Percentiles rank a stretch among this genome's conserved stretches.
Conservation (phyloP, 441 rosid species). For the Gossypium gossypioides region DNA sequence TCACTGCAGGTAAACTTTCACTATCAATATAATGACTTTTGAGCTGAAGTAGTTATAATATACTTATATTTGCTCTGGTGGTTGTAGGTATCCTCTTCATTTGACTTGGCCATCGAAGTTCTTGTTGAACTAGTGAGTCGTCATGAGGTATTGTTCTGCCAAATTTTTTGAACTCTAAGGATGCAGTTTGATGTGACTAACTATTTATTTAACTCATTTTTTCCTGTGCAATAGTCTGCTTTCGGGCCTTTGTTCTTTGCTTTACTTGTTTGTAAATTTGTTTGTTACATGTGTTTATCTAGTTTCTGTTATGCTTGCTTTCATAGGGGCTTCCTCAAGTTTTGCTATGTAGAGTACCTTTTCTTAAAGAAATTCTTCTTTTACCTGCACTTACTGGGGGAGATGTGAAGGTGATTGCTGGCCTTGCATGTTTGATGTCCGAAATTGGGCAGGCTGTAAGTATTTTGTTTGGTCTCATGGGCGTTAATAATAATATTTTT, state of each 20-base stretch:
- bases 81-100: constrained; percentile 57
- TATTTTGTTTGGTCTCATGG: constrained; percentile 13
- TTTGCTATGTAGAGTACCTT: constrained; percentile 63
- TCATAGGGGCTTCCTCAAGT: constrained; percentile 84
- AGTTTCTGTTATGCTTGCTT: constrained; percentile 17
- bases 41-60: background rate
- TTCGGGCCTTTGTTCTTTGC: background rate
- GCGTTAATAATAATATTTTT: background rate
- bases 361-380: constrained; percentile 73
- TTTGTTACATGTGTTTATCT: background rate
- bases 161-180: background rate
- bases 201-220: background rate
- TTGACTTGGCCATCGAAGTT: constrained; percentile 89
- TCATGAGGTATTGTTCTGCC: constrained; percentile 51
- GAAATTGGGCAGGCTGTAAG: constrained; percentile 98
- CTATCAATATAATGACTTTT: constrained; percentile 9
- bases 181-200: background rate
- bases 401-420: constrained; percentile 68
- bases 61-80: constrained; percentile 16
- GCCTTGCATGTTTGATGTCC: constrained; percentile 79
- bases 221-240: background rate
- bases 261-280: background rate
- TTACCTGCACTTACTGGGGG: constrained; percentile 63
- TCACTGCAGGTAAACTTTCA: constrained; percentile 57
- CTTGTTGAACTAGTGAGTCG: constrained; percentile 81